Evolutionary conservation across 1,139 yeast genomes (phyloP).

Genomic region (Kluyveromyces marxianus): DNA sequence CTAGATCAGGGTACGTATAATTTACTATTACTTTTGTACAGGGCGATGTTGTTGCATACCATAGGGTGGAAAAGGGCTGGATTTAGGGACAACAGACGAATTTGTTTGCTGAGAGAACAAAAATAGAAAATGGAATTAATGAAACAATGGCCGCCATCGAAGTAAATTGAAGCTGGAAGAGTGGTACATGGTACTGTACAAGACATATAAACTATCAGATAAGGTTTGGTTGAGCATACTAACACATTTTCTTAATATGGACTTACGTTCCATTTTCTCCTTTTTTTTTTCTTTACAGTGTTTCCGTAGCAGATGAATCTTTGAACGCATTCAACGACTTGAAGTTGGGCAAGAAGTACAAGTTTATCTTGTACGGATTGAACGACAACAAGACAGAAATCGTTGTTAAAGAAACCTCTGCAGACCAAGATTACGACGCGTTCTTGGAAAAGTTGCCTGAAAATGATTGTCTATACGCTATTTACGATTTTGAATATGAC

Average conservation of each 20-base stretch:
- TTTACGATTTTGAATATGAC: constrained; percentile 94
- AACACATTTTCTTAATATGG: too few species aligned
- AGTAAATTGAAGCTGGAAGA: too few species aligned
- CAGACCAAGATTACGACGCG: constrained; percentile 65
- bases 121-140: too few species aligned
- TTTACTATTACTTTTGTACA: background rate
- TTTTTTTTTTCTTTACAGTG: constrained; percentile 40
- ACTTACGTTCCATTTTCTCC: too few species aligned
- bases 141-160: too few species aligned
- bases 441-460: constrained; percentile 88
- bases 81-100: too few species aligned
- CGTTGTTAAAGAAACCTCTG: constrained; percentile 79
- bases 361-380: constrained; percentile 72
- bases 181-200: too few species aligned
- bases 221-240: too few species aligned
- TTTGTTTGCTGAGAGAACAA: too few species aligned
- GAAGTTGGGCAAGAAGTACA: constrained; percentile 87
- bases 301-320: constrained; percentile 93
- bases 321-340: constrained; percentile 89
- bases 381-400: constrained; percentile 84
- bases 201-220: too few species aligned
- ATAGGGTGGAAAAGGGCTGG: background rate
- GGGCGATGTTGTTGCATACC: background rate
- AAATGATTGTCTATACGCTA: constrained; percentile 92
- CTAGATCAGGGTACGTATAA: constrained; percentile 30